These are phyloP conservation scores for Leccinum griseonigrum DNA, from an alignment of 1,284 basidiomycete genomes.

Conservation along the genomic window DNA sequence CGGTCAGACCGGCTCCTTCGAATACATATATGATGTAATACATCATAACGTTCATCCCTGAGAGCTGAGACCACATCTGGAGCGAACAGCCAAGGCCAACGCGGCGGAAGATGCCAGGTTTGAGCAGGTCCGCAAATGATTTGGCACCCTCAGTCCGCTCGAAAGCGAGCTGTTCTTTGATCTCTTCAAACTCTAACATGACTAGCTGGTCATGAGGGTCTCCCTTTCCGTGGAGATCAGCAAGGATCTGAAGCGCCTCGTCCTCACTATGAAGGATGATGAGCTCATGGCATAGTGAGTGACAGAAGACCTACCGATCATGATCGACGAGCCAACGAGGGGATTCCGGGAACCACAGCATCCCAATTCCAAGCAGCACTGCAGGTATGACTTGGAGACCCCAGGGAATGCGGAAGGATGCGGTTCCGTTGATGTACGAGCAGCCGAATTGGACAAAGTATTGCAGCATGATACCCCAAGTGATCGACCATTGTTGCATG, in stretches of 20 bases:
- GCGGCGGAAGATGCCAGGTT: conserved; percentile 54
- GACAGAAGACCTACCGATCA: conserved; percentile 37
- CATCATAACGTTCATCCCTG: conserved; percentile 74
- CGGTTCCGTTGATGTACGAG: conserved; percentile 65
- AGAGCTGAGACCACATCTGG: conserved; percentile 67
- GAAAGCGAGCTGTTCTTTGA: conserved; percentile 68
- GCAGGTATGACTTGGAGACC: conserved; percentile 77
- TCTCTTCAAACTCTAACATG: conserved; percentile 76
- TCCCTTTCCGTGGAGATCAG: conserved; percentile 77
- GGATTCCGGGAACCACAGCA: conserved; percentile 65
- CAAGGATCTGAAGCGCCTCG: conserved; percentile 75
- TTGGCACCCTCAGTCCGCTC: conserved; percentile 73
- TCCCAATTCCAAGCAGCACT: conserved; percentile 64
- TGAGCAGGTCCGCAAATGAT: conserved; percentile 67
- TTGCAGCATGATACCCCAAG: conserved; percentile 73
- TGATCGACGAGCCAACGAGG: conserved; percentile 71
- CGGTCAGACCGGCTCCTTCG: conserved; percentile 72
- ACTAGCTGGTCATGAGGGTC: conserved; percentile 65
- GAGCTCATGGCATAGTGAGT: not conserved
- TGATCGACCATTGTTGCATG: conserved; percentile 77
- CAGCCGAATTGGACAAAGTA: conserved; percentile 76
- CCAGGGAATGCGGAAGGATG: conserved; percentile 80
- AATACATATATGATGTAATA: conserved; percentile 80
- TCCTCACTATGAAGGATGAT: conserved; percentile 43
- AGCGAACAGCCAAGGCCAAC: conserved; percentile 55